These are phyloP conservation scores for Metschnikowia henanensis DNA, from an alignment of 805 yeast genomes.

Conservation along the genomic window DNA sequence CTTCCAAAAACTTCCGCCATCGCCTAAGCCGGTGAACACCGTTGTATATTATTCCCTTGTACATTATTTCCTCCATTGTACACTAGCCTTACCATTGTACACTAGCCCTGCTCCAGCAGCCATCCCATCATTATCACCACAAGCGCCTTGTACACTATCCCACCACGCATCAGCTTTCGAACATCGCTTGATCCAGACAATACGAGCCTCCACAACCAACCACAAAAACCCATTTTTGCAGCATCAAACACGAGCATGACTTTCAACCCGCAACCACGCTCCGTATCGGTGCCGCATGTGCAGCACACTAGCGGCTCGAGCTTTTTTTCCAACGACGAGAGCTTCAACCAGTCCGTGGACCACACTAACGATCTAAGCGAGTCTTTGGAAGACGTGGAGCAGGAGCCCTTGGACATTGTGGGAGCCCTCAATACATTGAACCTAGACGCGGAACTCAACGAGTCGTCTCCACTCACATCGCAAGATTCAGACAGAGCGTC, in stretches of 20 bases:
- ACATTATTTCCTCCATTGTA: conserved; percentile 13
- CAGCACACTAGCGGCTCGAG: conserved; percentile 25
- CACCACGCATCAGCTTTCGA: conserved; percentile 3
- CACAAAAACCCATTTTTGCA: too few species aligned
- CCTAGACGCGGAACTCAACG: conserved; percentile 39
- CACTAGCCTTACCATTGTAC: conserved; percentile 9
- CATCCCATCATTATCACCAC: background rate
- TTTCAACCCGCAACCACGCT: conserved; percentile 23
- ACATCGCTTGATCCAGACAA: too few species aligned
- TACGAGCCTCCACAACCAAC: too few species aligned
- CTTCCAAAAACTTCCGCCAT: background rate
- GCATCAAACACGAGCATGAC: conserved; percentile 15
- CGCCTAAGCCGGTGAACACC: conserved; percentile 4
- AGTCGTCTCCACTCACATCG: conserved; percentile 3
- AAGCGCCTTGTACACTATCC: conserved; percentile 1
- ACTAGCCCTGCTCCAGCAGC: background rate
- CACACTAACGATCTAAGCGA: conserved; percentile 9
- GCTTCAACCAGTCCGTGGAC: background rate
- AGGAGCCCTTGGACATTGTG: conserved; percentile 41
- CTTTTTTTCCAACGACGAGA: conserved; percentile 27
- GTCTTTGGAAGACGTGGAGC: conserved; percentile 12
- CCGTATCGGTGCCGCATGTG: conserved; percentile 18
- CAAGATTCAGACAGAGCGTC: background rate
- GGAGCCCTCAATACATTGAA: conserved; percentile 49
- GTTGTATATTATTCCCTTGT: conserved; percentile 18